Evolutionary conservation across 2,329 filamentous ascomycete genomes (phyloP), one percentile per base, ranked within the genome.

Genomic region (Phaeosphaeriaceae sp.): DNA sequence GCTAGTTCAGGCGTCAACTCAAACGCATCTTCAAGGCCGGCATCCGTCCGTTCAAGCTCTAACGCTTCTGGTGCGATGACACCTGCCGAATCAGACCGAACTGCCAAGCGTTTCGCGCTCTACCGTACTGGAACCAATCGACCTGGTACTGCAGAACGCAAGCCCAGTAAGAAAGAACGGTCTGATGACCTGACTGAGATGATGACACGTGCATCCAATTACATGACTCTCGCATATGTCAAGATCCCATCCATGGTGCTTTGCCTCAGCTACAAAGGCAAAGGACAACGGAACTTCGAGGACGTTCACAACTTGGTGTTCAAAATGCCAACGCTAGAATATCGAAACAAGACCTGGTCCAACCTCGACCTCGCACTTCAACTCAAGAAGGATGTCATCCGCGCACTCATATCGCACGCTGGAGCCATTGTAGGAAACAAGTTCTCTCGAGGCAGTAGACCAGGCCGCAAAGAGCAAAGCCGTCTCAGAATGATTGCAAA

Each of bases 301-400:
- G 96, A 99, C 77, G 90, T 99, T 17, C 94, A 99, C 78, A 90
- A 98, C 73, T 96, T 99, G 67, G 95, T 99, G 49, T 99, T 99
- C 85, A 89, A 92, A 33, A 87, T 99, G 79, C 95, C 95, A 3
- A 90, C 91, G 1, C 89, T 99, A 48, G 95, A 99, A 76, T 98
- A 97, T 81, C 88, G 92, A 63, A 99, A 99, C 84, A 99, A 99
- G 83, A 98, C 93, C 9, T 99, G 95, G 95, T 97, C 93, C 7
- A 99, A 98, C 75, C 85, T 99, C 7, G 95, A 99, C 72, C 86
- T 99, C 10, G 93, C 94, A 0, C 84, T 98, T 48, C 91, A 93
- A 15, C 84, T 99, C 53, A 98, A 99, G 81, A 96, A 93, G 74
- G 93, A 96, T 48, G 91, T 98, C 3, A 92, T 97, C 73, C 91